Evolutionary conservation across 345 rosid species (phyloP), one percentile per base, ranked within the genome.

Genomic region (Camelina sativa): DNA sequence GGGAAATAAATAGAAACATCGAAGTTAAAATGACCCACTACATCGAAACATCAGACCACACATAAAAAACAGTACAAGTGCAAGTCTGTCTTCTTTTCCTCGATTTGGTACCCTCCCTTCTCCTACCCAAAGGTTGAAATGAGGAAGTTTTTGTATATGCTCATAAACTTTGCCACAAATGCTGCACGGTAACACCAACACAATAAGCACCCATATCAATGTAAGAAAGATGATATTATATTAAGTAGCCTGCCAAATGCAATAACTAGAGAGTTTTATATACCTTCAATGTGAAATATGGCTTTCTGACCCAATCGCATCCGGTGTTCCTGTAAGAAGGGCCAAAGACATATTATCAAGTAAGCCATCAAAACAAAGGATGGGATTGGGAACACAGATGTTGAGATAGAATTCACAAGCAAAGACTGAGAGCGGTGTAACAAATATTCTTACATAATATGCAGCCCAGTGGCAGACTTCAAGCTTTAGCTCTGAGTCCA

Each of bases 391-490:
- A 16, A 52, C 6, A 44, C 11, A 32, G 6, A 50, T 28, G 67
- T 58, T n/a, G 70, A 62, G 70, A 44, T 11, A 11, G 4, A 54
- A 15, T 46, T 55, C 41, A 8, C 41, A 74, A 65, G 15, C 34
- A 37, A 35, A 55, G 46, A 69, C 52, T 64, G 72, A 41, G 63
- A 47, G 46, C 20, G 11, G 40, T 5, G 40, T 55, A 28, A 32
- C 30, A 48, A 51, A 20, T 62, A 34, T 66, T 69, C 97, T 84
- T 82, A 95, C 97, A 83, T 95, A 89, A 82, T 92, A 92, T 62
- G 98, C 96, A 23, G 98, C 99, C 98, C 98, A 95, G 68, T 89
- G 98, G 80, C 97, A 84, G 66, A 88, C 82, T 85, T 95, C 97
- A 71, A 89, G 98, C 87, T 95, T 95, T 51, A 92, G 82, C 69